Percentiles rank a stretch among this genome's conserved stretches.
Evolutionary conservation across 352 stramenopile genomes (phyloP).

Genomic region (Phytophthora citricola): DNA sequence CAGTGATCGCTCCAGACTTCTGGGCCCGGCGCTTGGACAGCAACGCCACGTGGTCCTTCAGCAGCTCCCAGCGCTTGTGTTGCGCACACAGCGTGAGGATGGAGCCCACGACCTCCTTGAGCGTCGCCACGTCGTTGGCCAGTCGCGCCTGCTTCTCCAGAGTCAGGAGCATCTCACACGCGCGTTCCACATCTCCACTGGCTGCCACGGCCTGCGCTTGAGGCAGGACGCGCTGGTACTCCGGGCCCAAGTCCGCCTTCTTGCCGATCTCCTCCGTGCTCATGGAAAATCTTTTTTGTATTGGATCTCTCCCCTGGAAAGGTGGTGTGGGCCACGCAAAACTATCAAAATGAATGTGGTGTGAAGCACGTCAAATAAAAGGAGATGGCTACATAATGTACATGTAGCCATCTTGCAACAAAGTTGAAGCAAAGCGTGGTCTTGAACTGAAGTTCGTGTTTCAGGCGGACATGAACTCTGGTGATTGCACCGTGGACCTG

Average conservation of each 20-base stretch:
- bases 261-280: conserved; percentile 82
- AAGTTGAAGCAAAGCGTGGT: not conserved
- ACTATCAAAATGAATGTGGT: no score
- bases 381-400: not conserved
- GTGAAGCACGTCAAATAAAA: not conserved
- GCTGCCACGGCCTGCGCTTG: conserved; percentile 70
- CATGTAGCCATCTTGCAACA: not conserved
- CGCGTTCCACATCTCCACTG: conserved; percentile 82
- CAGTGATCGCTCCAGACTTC: conserved; percentile 85
- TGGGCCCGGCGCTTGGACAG: conserved; percentile 91
- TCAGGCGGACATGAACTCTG: not conserved
- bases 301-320: conserved; percentile 12
- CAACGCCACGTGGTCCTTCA: conserved; percentile 87
- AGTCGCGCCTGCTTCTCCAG: conserved; percentile 87
- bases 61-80: conserved; percentile 90
- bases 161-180: conserved; percentile 82
- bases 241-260: conserved; percentile 75
- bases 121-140: conserved; percentile 86
- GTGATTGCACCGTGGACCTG: not conserved
- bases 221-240: conserved; percentile 72
- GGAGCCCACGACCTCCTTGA: conserved; percentile 80
- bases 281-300: conserved; percentile 52
- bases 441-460: not conserved
- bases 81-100: conserved; percentile 83
- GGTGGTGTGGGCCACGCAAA: not conserved